Percentiles rank a stretch among this genome's conserved stretches.
Evolutionary conservation across 352 stramenopile species (phyloP).

Genomic region (Phytophthora macrochlamydospora): DNA sequence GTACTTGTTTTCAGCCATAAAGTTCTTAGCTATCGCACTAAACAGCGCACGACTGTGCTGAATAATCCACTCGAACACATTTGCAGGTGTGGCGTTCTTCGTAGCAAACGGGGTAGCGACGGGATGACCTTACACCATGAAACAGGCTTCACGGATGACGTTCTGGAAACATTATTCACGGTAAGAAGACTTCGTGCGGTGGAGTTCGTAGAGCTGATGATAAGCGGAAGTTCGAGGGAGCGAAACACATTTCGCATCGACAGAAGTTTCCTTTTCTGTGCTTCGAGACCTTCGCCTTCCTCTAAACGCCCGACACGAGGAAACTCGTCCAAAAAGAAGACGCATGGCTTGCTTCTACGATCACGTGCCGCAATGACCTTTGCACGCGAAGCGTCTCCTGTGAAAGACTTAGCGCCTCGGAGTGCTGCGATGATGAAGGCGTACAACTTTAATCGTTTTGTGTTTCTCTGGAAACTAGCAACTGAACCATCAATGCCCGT

Average conservation of each 20-base stretch:
- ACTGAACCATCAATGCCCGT: background rate
- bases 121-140: background rate
- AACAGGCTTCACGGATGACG: background rate
- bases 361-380: background rate
- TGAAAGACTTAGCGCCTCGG: background rate
- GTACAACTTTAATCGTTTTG: background rate
- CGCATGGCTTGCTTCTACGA: background rate
- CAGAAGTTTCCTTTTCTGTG: background rate
- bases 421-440: constrained; percentile 3
- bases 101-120: background rate
- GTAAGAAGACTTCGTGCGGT: background rate
- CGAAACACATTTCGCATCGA: constrained; percentile 7
- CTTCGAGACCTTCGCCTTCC: background rate
- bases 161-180: background rate
- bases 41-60: constrained; percentile 2
- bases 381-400: background rate
- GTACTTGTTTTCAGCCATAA: constrained; percentile 5
- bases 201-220: constrained; percentile 7
- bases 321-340: constrained; percentile 10
- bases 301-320: background rate
- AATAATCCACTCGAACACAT: background rate
- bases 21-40: background rate
- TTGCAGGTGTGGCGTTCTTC: background rate
- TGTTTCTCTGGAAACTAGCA: background rate
- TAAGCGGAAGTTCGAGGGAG: background rate